Evolutionary conservation across 345 rosid genomes (phyloP).

Genomic region (Populus tremula): DNA sequence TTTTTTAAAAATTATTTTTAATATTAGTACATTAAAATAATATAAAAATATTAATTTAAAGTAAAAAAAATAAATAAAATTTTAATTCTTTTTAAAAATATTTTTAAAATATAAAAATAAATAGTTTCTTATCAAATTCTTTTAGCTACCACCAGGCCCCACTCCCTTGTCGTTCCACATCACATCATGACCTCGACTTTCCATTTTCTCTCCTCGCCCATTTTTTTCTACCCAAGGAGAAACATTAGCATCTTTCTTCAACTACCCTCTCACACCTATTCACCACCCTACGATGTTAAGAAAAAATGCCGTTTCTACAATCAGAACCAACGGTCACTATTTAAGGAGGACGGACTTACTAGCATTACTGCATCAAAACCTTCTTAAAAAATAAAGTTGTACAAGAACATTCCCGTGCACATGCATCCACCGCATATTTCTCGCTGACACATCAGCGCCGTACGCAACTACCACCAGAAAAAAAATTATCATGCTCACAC

Average conservation of each 20-base stretch:
- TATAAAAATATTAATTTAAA: too few relatives aligned
- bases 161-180: background rate
- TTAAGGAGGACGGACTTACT: background rate
- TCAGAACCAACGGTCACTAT: background rate
- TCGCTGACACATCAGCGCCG: constrained; percentile 33
- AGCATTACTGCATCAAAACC: background rate
- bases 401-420: constrained; percentile 45
- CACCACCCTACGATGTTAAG: background rate
- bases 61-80: too few relatives aligned
- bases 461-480: constrained; percentile 31
- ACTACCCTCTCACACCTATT: background rate
- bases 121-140: background rate
- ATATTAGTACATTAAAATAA: too few relatives aligned
- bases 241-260: background rate
- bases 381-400: too few relatives aligned
- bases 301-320: background rate
- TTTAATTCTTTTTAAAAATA: too few relatives aligned
- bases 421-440: constrained; percentile 41
- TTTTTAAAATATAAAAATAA: too few relatives aligned
- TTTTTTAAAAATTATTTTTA: too few relatives aligned
- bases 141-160: background rate
- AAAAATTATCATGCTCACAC: background rate
- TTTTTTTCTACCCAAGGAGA: background rate
- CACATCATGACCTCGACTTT: background rate
- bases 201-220: background rate